Base-by-base conservation (phyloP, 2,329 filamentous ascomycete species). In the Aspergillus jensenii region DNA sequence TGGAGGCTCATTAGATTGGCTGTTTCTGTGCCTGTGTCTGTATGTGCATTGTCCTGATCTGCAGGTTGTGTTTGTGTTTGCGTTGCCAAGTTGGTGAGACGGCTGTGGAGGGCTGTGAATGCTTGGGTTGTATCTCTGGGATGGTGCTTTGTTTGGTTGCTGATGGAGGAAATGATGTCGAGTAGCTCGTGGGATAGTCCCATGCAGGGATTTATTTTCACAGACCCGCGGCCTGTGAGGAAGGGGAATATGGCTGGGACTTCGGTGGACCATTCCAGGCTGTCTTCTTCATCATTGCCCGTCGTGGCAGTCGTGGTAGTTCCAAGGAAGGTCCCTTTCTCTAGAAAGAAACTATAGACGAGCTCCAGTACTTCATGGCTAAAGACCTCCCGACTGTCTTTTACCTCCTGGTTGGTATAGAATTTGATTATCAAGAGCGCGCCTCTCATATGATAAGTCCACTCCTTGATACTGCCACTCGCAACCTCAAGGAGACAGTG, bases 391-490 rank as follows among this genome's bases (percentile, higher is more conserved):
- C 21, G 27, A 0, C 9, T 9, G 12, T 15, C 5, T 4, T 8
- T 40, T 3, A 6, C 11, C 11, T 15, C 1, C 7, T 8, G 7
- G 6, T 21, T 46, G 7, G 40, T 40, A 14, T 53, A 47, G 14
- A 54, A 44, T 35, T 47, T 45, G 5, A 54, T 54, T 7, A 54
- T 54, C 15, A 45, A 6, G 8, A 54, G 31, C 4, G 51, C 51
- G 11, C 43, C 51, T n/a, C 17, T 54, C 51, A 54, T 54, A 19
- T 54, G 51, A 12, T 39, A 54, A 15, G 51, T 54, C 51, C 51
- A 54, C 31, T 47, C 51, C 43, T 6, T 39, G 41, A 47, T 46
- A 46, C 49, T 52, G 2, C 41, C 51, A 19, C 40, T 54, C 21
- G 51, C 51, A 21, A 54, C 46, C 51, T 54, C 51, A 2, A 54